phyloP scores from a whole-genome alignment of 768 basidiomycete genomes.

The Leccinum barrowsii region DNA sequence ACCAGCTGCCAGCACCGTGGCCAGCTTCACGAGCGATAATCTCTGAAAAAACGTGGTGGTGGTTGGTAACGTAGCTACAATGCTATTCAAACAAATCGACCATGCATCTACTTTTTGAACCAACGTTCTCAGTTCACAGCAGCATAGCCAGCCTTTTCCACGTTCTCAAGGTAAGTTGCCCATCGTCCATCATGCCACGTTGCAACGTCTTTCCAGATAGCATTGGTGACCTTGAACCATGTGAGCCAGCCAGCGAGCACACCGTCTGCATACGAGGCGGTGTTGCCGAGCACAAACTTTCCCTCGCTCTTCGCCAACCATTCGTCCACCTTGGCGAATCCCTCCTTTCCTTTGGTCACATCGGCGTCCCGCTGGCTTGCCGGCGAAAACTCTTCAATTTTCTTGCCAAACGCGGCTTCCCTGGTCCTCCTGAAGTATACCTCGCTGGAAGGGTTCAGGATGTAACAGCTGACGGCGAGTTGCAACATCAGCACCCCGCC shows the following conservation, averaged over 20 bases:
- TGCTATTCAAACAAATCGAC: neutral
- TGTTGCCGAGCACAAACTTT: constrained; percentile 35
- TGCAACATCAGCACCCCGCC: constrained; percentile 11
- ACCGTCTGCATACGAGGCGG: constrained; percentile 35
- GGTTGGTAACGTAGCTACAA: neutral
- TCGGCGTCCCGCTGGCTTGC: constrained; percentile 26
- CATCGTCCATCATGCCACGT: constrained; percentile 40
- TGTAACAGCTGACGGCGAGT: constrained; percentile 6
- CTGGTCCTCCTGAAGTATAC: constrained; percentile 35
- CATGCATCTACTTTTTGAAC: neutral
- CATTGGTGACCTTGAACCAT: constrained; percentile 33
- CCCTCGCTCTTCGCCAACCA: constrained; percentile 30
- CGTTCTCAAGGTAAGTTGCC: constrained; percentile 30
- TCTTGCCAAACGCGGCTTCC: constrained; percentile 30
- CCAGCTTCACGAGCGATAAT: neutral
- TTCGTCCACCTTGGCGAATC: constrained; percentile 21
- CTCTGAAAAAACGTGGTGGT: neutral
- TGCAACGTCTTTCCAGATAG: constrained; percentile 33
- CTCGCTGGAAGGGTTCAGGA: constrained; percentile 28
- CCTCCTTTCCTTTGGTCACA: constrained; percentile 28
- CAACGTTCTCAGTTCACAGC: constrained; percentile 6
- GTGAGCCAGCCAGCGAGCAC: constrained; percentile 31
- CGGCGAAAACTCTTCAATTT: constrained; percentile 36
- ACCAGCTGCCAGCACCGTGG: too few species aligned
- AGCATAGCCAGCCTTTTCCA: constrained; percentile 32